These are phyloP conservation scores for Turnera subulata DNA, from an alignment of 345 rosid species.

Conservation along the genomic window DNA sequence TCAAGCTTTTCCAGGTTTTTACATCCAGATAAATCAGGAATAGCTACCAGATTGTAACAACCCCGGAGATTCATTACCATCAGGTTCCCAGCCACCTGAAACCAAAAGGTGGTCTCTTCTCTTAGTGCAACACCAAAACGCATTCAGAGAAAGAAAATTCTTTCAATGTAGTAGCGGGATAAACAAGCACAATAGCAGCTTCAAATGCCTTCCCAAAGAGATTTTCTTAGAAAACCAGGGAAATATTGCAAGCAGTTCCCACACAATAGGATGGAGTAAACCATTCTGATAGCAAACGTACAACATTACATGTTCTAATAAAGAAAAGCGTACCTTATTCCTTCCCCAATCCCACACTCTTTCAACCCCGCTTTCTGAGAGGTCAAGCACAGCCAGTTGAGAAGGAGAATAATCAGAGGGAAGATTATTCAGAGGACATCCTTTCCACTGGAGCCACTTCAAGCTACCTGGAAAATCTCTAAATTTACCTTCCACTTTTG, in stretches of 20 bases:
- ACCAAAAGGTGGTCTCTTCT: neutral
- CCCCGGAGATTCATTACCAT: conserved; percentile 36
- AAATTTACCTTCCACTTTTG: conserved; percentile 45
- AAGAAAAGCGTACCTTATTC: conserved; percentile 27
- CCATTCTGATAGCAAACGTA: neutral
- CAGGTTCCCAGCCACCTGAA: conserved; percentile 39
- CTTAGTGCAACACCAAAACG: neutral
- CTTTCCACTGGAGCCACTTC: conserved; percentile 73
- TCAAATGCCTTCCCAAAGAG: too few relatives aligned
- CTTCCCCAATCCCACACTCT: conserved; percentile 22
- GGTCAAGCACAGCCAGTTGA: conserved; percentile 64
- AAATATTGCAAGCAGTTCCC: neutral
- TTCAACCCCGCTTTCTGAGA: conserved; percentile 51
- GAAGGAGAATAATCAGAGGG: conserved; percentile 34
- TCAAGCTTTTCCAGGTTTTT: conserved; percentile 37
- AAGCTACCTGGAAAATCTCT: conserved; percentile 43
- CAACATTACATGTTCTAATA: too few relatives aligned
- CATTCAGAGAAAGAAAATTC: too few relatives aligned
- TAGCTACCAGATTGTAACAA: conserved; percentile 30
- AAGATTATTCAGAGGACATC: conserved; percentile 43
- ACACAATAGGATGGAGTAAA: neutral
- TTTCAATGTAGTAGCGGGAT: too few relatives aligned
- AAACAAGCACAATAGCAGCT: too few relatives aligned
- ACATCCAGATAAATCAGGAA: conserved; percentile 41
- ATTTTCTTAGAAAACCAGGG: too few relatives aligned